phyloP scores from a whole-genome alignment of 371 early-diverging fungal species.

The Lichtheimia hyalospora region DNA sequence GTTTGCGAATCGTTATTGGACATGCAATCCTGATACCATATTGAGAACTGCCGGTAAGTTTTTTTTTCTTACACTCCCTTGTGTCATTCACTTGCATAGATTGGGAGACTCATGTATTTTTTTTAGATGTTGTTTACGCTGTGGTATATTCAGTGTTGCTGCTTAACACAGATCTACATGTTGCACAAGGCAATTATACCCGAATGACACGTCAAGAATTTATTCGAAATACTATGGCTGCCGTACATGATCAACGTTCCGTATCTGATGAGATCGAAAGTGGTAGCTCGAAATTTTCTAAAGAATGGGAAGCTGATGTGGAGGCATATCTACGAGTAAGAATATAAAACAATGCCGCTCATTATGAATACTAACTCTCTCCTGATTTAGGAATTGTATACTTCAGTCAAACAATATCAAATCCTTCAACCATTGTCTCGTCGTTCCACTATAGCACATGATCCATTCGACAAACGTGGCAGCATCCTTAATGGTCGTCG shows the following conservation, averaged over 20 bases:
- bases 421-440: constrained; percentile 63
- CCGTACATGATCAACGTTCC: constrained; percentile 46
- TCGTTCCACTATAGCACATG: background rate
- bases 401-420: constrained; percentile 72
- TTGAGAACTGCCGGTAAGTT: constrained; percentile 49
- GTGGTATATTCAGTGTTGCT: constrained; percentile 84
- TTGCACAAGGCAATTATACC: constrained; percentile 68
- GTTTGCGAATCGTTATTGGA: constrained; percentile 80
- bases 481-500: constrained; percentile 20
- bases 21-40: constrained; percentile 69
- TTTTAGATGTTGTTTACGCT: constrained; percentile 76
- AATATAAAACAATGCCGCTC: too few species aligned
- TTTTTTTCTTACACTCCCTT: background rate
- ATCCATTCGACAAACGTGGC: constrained; percentile 12
- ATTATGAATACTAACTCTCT: too few species aligned
- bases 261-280: constrained; percentile 25
- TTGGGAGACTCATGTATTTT: background rate
- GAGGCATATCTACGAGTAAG: constrained; percentile 40
- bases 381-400: constrained; percentile 72
- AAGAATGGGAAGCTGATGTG: constrained; percentile 46
- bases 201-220: constrained; percentile 65
- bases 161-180: constrained; percentile 92
- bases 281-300: constrained; percentile 21
- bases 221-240: constrained; percentile 60
- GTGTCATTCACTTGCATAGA: background rate